Percentiles rank a stretch among this genome's conserved stretches.
phyloP scores from a whole-genome alignment of 805 yeast species.

The Hemisphaericaspora nanyangensis region DNA sequence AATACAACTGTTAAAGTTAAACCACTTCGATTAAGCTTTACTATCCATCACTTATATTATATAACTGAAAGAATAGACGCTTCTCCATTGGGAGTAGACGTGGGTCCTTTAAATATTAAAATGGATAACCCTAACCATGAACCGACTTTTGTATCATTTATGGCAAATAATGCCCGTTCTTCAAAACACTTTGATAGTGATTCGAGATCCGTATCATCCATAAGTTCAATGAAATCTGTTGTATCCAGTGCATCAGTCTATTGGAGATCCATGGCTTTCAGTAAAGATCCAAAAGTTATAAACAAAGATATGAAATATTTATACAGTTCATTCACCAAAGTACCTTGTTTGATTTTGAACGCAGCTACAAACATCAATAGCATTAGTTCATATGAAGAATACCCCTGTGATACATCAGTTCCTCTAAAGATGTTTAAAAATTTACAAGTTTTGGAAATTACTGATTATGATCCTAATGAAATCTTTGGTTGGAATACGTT shows the following conservation, averaged over 20 bases:
- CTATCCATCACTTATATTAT: conserved; percentile 62
- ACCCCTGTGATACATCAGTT: conserved; percentile 67
- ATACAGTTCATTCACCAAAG: conserved; percentile 59
- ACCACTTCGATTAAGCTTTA: conserved; percentile 54
- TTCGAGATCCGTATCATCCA: conserved; percentile 51
- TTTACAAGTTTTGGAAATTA: conserved; percentile 56
- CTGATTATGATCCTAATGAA: conserved; percentile 60
- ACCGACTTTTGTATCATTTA: conserved; percentile 54
- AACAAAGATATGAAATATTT: conserved; percentile 53
- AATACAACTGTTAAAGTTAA: conserved; percentile 28
- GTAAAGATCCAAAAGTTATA: conserved; percentile 40
- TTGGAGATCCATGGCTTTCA: conserved; percentile 34
- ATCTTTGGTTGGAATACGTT: conserved; percentile 62
- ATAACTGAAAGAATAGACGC: conserved; percentile 55
- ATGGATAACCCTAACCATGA: conserved; percentile 54
- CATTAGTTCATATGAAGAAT: conserved; percentile 62
- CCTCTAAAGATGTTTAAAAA: conserved; percentile 62
- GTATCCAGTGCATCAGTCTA: conserved; percentile 40
- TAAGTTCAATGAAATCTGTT: conserved; percentile 53
- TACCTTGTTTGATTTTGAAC: conserved; percentile 59
- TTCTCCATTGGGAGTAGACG: conserved; percentile 43
- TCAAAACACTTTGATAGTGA: conserved; percentile 40
- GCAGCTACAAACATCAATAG: conserved; percentile 57
- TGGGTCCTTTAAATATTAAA: conserved; percentile 61
- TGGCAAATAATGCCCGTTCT: conserved; percentile 51